Evolutionary conservation across 1,284 basidiomycete genomes (phyloP), one percentile per base, ranked within the genome.

Genomic region (Marasmius sp.): DNA sequence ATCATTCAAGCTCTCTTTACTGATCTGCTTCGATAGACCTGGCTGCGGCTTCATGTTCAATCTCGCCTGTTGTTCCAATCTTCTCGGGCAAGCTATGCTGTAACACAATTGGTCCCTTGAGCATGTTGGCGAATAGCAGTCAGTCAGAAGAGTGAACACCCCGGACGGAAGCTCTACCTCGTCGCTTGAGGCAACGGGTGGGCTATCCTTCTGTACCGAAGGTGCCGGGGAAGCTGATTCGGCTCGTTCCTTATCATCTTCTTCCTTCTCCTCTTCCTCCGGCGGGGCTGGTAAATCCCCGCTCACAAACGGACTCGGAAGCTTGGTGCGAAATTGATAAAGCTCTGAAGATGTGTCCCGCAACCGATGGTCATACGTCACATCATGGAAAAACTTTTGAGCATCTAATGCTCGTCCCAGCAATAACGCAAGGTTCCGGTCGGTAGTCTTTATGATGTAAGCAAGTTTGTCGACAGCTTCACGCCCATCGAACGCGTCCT

Each of bases 361-460:
- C 65, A 99, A 74, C 12, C 97, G 89, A 75, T 99, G 97, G 71
- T 98, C 96, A 73, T 99, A 99, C 7, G 97, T 98, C 66, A 99
- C 97, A 71, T 98, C 97, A 74, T 99, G 97, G 75, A 99, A 99
- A 79, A 97, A 98, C 79, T 98, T 99, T 78, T 99, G 97, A 12
- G 95, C 93, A 72, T 99, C 97, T 60, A 99, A 82, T 6, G 97
- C 95, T 54, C 97, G 86, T 12, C 97, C 97, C 10, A 99, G 85
- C 2, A 99, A 82, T 51, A 99, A 78, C 4, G 97, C 97, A 22
- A 99, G 85, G 74, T 98, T 98, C 18, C 97, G 86, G 76, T 99
- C 97, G 6, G 94, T 95, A 2, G 97, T 99, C 77, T 96, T 97
- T 83, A 98, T 98, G 75, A 99, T 97, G 71, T 96, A 94, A 18